Evolutionary conservation across 306 rosid genomes (phyloP), one percentile per base, ranked within the genome.

Genomic region (Pyrus pyrifolia): DNA sequence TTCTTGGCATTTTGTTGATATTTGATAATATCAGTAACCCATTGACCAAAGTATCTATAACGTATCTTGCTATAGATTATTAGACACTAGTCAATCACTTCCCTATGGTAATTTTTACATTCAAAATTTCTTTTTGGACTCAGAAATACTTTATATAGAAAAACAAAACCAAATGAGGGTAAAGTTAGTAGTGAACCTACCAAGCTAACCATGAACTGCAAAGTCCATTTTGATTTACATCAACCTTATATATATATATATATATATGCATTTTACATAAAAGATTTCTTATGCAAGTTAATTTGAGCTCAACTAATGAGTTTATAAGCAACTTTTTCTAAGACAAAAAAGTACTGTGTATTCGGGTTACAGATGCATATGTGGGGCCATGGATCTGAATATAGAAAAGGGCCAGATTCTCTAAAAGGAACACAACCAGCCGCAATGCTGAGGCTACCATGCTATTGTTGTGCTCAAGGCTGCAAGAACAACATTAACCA

Each of bases 361-460:
- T 61, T 61, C 19, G 67, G 61, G 65, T 17, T 82, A 46, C 83
- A 95, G 98, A 95, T 95, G 98, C 98, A 95, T 74, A 95, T 95
- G 98, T 95, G 98, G 98, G 98, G 96, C 8, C 98, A 95, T 67
- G 98, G 97, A 33, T 95, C 97, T 0, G 98, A 95, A 83, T 95
- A 66, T 66, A 83, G 98, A 74, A 95, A 95, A 82, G 98, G 97
- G 57, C 88, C 96, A 76, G 97, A 90, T 40, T 95, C 98, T 3
- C 92, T 95, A 0, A 84, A 75, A 79, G 98, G 98, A 78, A 82
- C 97, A 66, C 98, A 95, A 73, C 97, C 98, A 71, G 98, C 95
- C 0, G 98, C 95, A 82, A 92, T 95, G 97, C 80, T 95, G 79
- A 85, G 97, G 90, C 83, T 95, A 8, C 93, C 98, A 70, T 95